Conservation (phyloP, 2,329 filamentous ascomycete genomes). For the Stylonectria norvegica region DNA sequence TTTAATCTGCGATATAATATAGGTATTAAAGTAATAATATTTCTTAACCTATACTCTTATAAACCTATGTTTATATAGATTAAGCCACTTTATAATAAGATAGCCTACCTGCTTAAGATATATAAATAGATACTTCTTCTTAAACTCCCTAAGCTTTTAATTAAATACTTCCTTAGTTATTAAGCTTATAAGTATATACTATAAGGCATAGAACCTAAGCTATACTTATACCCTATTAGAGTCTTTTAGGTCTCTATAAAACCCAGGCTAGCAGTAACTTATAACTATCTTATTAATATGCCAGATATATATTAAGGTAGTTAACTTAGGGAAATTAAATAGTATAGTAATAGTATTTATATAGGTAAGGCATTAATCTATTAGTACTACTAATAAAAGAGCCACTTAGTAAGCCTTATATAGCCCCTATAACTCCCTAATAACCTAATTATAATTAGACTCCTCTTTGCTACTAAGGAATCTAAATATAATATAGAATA, state of each 20-base stretch:
- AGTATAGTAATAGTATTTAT: too few relatives aligned
- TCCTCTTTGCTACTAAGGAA: neutral
- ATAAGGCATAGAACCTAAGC: conserved; percentile 19
- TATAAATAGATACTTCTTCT: conserved; percentile 12
- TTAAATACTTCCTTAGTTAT: too few relatives aligned
- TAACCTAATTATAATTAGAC: too few relatives aligned
- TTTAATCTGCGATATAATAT: neutral
- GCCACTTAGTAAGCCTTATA: too few relatives aligned
- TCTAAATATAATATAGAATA: conserved; percentile 18
- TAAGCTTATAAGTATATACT: conserved; percentile 19
- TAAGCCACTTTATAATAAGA: conserved; percentile 17
- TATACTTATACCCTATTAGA: neutral
- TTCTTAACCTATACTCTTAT: conserved; percentile 20
- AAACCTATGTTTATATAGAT: conserved; percentile 20
- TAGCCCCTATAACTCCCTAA: too few relatives aligned
- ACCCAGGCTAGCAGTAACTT: neutral
- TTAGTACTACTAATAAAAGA: too few relatives aligned
- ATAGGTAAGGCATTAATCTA: too few relatives aligned
- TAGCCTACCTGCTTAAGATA: conserved; percentile 18
- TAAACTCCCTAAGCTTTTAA: conserved; percentile 13
- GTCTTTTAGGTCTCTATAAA: neutral
- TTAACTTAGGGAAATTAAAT: too few relatives aligned
- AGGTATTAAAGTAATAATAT: conserved; percentile 17
- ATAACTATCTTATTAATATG: neutral
- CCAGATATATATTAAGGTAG: neutral